Conservation (phyloP, 768 basidiomycete species). For the Trametes coccinea region DNA sequence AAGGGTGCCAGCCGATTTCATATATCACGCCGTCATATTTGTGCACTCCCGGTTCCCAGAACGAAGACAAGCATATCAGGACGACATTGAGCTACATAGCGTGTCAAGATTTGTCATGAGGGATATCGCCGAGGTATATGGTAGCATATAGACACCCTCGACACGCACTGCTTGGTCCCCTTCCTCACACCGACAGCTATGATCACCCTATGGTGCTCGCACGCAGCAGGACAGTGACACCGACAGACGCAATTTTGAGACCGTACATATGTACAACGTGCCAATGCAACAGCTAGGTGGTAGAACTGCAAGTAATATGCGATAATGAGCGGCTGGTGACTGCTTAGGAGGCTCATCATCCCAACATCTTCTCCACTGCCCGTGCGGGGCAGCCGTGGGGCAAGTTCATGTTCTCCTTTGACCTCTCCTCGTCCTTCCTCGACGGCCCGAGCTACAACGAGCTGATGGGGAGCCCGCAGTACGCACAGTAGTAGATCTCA, state of each 20-base stretch:
- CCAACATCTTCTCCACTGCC: slow-evolving; percentile 57
- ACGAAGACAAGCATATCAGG: not conserved
- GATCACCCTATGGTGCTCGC: no score
- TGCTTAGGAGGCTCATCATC: no score
- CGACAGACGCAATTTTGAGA: no score
- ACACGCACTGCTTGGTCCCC: no score
- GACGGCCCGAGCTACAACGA: slow-evolving; percentile 51
- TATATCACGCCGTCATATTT: no score
- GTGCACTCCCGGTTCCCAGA: no score
- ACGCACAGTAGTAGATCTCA: no score
- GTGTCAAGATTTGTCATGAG: not conserved
- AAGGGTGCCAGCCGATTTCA: no score
- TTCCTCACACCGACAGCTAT: no score
- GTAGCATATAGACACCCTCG: no score
- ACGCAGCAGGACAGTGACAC: not conserved
- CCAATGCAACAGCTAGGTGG: not conserved
- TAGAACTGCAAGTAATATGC: not conserved
- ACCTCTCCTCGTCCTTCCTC: slow-evolving; percentile 38
- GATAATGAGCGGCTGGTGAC: not conserved
- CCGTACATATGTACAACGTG: not conserved
- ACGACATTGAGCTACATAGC: not conserved
- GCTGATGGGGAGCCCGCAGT: slow-evolving; percentile 25
- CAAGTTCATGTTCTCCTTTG: slow-evolving; percentile 58
- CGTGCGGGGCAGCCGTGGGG: slow-evolving; percentile 69
- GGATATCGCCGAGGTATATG: no score